A percentile compares a stretch with the other conserved stretches of the same genome.
These are phyloP conservation scores for Dryas integrifolia DNA, from an alignment of 331 rosid genomes.

Conservation along the genomic window DNA sequence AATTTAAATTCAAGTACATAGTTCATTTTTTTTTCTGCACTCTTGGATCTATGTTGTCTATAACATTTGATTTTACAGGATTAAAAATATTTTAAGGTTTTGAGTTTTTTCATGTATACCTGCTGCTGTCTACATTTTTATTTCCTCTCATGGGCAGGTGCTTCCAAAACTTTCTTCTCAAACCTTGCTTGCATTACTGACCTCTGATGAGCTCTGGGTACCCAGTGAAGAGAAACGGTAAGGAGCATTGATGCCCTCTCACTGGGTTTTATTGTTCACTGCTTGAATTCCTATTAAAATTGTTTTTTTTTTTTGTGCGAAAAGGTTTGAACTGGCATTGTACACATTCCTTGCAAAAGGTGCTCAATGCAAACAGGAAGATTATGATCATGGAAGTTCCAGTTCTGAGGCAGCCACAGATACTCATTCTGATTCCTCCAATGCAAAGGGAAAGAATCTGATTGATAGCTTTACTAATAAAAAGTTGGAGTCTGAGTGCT, in stretches of 20 bases:
- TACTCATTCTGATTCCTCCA: conserved; percentile 51
- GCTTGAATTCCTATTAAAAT: conserved; percentile 24
- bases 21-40: not conserved
- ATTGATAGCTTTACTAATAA: conserved; percentile 42
- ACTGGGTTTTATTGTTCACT: conserved; percentile 30
- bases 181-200: conserved; percentile 78
- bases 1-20: not conserved
- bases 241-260: conserved; percentile 30
- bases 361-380: conserved; percentile 61
- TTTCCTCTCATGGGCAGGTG: conserved; percentile 46
- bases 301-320: conserved; percentile 17
- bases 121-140: not conserved
- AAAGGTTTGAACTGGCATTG: conserved; percentile 86
- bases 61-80: not conserved
- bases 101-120: not conserved
- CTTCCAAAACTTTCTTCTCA: conserved; percentile 91
- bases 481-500: conserved; percentile 57
- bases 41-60: not conserved
- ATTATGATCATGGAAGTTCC: conserved; percentile 58
- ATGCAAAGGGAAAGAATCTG: conserved; percentile 48
- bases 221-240: conserved; percentile 86
- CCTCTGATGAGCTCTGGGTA: conserved; percentile 87
- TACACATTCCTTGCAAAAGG: conserved; percentile 66
- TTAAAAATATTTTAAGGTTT: not conserved
- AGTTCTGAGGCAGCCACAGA: conserved; percentile 53